Evolutionary conservation across 306 rosid species (phyloP), one percentile per base, ranked within the genome.

Genomic region (Dicorynia guianensis): DNA sequence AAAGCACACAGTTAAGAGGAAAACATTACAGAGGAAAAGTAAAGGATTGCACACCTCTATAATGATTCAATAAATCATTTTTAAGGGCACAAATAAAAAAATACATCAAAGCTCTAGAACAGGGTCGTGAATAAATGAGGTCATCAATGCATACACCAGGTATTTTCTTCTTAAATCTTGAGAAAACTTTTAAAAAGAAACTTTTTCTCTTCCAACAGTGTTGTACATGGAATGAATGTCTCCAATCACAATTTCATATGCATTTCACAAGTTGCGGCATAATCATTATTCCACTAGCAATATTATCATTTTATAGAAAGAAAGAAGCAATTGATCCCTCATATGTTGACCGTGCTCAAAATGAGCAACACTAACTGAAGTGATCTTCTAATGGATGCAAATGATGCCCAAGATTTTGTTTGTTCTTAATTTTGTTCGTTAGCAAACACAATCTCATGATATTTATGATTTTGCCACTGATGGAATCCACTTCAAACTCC

Each of bases 401-500:
- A 58, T 6, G 57, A 59, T 39, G 10, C 69, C 58, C 10, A 5
- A 19, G 33, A 63, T 66, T 76, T 38, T 18, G 47, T 10, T 13
- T 50, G 9, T 42, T 67, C 44, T 10, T 55, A 63, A 15, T 15
- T 2, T 58, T 47, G 34, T 11, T 14, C 7, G 40, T n/a, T 48
- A 57, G 60, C 35, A 38, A 9, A 76, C 12, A 39, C 72, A 76
- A 50, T 55, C 40, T 36, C n/a, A 66, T 48, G 36, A 33, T 43
- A 65, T 4, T 40, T 25, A 12, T 52, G 19, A 8, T 39, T 20
- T 35, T 35, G 34, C 25, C 75, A 58, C 2, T 36, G 11, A 60
- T 15, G 61, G 74, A 20, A 54, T 36, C 40, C 57, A 46, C 50
- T 11, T 14, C 14, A 46, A 18, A 25, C 30, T 25, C 30, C 2